These are phyloP conservation scores for Quercus parvula DNA, from an alignment of 306 rosid genomes.

Conservation along the genomic window DNA sequence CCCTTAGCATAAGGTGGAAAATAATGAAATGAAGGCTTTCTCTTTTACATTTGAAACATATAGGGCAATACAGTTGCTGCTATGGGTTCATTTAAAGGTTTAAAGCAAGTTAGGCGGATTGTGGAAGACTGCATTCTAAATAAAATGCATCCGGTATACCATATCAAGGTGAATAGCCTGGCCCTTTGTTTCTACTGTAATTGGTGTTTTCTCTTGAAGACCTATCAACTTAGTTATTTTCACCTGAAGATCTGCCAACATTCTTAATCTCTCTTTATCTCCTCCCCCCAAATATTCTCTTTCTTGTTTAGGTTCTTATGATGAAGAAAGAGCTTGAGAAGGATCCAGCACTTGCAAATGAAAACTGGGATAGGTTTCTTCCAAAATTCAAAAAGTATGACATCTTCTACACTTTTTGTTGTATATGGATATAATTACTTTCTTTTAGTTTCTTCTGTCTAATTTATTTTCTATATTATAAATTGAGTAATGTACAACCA, in stretches of 20 bases:
- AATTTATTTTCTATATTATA: background rate
- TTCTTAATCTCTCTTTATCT: background rate
- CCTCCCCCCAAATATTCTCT: background rate
- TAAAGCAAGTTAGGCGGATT: constrained; percentile 77
- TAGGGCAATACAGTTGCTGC: constrained; percentile 89
- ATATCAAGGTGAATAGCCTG: constrained; percentile 64
- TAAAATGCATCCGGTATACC: constrained; percentile 88
- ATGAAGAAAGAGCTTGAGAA: constrained; percentile 90
- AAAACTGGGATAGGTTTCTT: constrained; percentile 96
- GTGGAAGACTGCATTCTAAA: constrained; percentile 88
- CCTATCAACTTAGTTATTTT: background rate
- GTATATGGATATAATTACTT: background rate
- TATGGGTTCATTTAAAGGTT: constrained; percentile 88
- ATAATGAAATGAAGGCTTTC: constrained; percentile 5
- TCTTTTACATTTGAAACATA: constrained; percentile 12
- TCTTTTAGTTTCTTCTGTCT: constrained; percentile 6
- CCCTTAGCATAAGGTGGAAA: background rate
- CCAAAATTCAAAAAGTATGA: constrained; percentile 85
- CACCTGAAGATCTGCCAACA: constrained; percentile 1
- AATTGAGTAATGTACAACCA: no score
- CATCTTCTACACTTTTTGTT: background rate
- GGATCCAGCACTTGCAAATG: constrained; percentile 80
- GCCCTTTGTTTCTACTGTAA: background rate
- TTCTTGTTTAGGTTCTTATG: constrained; percentile 64
- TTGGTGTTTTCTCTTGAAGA: background rate